Conservation (phyloP, 2,329 filamentous ascomycete species). For the Paramyrothecium roridum region DNA sequence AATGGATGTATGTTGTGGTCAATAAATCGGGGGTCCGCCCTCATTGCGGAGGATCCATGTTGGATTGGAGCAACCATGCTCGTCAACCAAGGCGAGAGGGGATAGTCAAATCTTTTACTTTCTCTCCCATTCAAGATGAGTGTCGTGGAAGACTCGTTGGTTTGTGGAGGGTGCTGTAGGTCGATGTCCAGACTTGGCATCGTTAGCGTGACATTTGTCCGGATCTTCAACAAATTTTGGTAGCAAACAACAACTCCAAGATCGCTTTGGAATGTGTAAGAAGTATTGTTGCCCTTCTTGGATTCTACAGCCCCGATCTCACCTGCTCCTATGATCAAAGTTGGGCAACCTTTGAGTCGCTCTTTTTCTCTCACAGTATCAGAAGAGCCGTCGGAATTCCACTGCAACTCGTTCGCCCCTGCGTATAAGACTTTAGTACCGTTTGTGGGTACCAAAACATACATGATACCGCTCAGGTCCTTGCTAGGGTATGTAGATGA, state of each 20-base stretch:
- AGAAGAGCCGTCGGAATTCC: conserved; percentile 7
- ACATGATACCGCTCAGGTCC: conserved; percentile 8
- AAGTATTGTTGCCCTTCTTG: background rate
- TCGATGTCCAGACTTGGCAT: conserved; percentile 13
- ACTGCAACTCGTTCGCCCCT: background rate
- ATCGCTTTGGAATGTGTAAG: conserved; percentile 13
- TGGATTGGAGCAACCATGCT: conserved; percentile 11
- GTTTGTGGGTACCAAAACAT: conserved; percentile 8
- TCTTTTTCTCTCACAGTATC: no score
- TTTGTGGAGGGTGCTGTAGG: conserved; percentile 3
- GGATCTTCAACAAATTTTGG: conserved; percentile 16
- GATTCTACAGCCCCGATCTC: conserved; percentile 3
- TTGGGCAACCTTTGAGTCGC: conserved; percentile 7
- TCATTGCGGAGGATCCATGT: conserved; percentile 11
- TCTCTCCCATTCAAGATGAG: conserved; percentile 4
- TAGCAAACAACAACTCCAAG: conserved; percentile 17
- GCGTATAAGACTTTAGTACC: no score
- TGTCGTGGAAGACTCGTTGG: conserved; percentile 8
- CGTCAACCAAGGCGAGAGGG: conserved; percentile 14
- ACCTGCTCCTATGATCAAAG: conserved; percentile 11
- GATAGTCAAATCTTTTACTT: conserved; percentile 13
- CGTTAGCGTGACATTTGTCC: conserved; percentile 13
- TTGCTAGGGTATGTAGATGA: conserved; percentile 12
- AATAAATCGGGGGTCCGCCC: no score
- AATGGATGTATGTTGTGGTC: conserved; percentile 15